phyloP scores from a whole-genome alignment of 306 rosid genomes.

The Vigna trinervia region DNA sequence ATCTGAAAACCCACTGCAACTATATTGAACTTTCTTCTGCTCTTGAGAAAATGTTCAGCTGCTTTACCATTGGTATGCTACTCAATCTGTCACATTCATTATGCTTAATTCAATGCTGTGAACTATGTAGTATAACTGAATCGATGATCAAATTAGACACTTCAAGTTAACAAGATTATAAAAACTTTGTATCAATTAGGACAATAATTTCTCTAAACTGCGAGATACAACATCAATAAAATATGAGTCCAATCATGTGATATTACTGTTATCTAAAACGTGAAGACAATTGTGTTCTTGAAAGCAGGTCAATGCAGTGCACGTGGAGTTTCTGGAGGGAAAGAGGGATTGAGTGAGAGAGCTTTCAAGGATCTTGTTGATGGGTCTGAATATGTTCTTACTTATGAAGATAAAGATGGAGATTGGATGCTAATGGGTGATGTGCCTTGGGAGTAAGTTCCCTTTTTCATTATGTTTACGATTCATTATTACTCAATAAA shows the following conservation, averaged over 20 bases:
- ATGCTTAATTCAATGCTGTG: background rate
- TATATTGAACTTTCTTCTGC: conserved; percentile 26
- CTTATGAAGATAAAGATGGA: conserved; percentile 31
- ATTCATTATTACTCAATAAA: background rate
- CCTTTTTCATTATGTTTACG: background rate
- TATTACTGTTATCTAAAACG: too few relatives aligned
- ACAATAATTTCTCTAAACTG: too few relatives aligned
- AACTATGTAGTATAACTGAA: background rate
- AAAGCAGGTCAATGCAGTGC: conserved; percentile 20
- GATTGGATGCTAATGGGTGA: conserved; percentile 37
- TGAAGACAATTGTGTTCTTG: background rate
- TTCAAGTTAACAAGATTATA: background rate
- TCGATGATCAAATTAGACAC: background rate
- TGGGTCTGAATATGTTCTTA: conserved; percentile 34
- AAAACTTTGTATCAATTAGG: background rate
- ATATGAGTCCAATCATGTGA: too few relatives aligned
- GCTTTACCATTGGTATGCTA: conserved; percentile 17
- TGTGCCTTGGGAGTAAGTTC: conserved; percentile 33
- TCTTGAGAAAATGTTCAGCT: conserved; percentile 34
- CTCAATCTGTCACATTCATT: background rate
- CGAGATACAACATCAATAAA: too few relatives aligned
- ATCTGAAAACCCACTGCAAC: conserved; percentile 15
- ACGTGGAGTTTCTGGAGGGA: conserved; percentile 10
- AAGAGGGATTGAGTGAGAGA: conserved; percentile 4
- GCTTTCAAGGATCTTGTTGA: conserved; percentile 16